phyloP scores from a whole-genome alignment of 164 flowering plant species.

The Santalum album region DNA sequence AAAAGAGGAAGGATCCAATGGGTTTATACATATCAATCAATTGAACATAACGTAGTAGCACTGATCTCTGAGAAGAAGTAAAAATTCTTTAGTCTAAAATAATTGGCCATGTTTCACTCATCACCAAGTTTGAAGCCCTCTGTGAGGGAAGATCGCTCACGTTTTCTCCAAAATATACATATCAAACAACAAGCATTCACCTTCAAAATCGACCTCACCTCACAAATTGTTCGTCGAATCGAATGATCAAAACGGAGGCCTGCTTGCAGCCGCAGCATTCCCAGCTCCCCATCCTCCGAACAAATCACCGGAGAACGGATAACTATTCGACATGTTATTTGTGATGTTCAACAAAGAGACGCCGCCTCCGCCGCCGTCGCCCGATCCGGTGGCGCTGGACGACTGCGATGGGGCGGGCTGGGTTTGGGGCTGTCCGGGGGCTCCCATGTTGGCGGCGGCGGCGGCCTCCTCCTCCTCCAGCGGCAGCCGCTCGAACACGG shows the following conservation, averaged over 20 bases:
- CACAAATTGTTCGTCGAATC: too few relatives aligned
- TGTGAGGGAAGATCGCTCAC: too few relatives aligned
- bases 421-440: constrained; percentile 11
- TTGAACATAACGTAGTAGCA: too few relatives aligned
- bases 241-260: neutral
- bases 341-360: constrained; percentile 1
- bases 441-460: constrained; percentile 8
- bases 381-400: constrained; percentile 23
- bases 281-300: neutral
- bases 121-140: too few relatives aligned
- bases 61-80: too few relatives aligned
- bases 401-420: constrained; percentile 36
- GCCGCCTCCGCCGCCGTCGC: constrained; percentile 4
- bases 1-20: too few relatives aligned
- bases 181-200: too few relatives aligned
- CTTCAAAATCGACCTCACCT: too few relatives aligned
- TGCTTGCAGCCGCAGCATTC: neutral
- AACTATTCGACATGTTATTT: neutral
- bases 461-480: constrained; percentile 28
- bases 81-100: too few relatives aligned
- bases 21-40: too few relatives aligned
- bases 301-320: neutral
- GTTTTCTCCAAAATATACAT: too few relatives aligned
- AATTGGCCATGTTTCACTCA: too few relatives aligned
- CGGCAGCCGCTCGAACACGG: constrained; percentile 40